These are phyloP conservation scores for Phytophthora macrochlamydospora DNA, from an alignment of 352 stramenopile species.

Conservation along the genomic window DNA sequence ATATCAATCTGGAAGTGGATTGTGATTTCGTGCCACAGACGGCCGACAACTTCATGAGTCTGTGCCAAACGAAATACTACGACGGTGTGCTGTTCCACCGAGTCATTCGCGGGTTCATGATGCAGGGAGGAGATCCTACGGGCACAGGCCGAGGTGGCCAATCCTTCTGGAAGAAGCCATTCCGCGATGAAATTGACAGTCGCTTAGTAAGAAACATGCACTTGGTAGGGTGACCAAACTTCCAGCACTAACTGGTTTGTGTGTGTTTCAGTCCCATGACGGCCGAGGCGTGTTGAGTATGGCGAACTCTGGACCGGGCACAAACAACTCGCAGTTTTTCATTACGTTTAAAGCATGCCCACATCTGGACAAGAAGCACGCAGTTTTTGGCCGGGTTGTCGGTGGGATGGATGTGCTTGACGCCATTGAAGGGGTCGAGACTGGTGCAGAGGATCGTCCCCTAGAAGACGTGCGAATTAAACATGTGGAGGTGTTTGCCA, in stretches of 20 bases:
- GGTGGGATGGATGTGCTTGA: slow-evolving; percentile 89
- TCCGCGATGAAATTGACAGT: slow-evolving; percentile 98
- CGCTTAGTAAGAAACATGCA: slow-evolving; percentile 67
- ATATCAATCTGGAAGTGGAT: slow-evolving; percentile 96
- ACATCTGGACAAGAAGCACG: slow-evolving; percentile 99
- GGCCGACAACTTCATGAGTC: slow-evolving; percentile 96
- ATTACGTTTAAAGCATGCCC: slow-evolving; percentile 95
- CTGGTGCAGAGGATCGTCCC: slow-evolving; percentile 82
- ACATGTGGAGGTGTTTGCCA: slow-evolving; percentile 79
- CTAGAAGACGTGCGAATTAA: slow-evolving; percentile 85
- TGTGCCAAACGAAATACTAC: slow-evolving; percentile 95
- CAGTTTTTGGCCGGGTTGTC: slow-evolving; percentile 96
- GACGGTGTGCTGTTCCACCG: slow-evolving; percentile 96
- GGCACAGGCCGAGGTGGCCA: slow-evolving; percentile 94
- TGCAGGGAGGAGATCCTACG: slow-evolving; percentile 94
- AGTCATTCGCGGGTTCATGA: slow-evolving; percentile 97
- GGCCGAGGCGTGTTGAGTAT: slow-evolving; percentile 94
- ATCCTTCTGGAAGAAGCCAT: slow-evolving; percentile 94
- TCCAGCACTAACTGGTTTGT: slow-evolving; percentile 13
- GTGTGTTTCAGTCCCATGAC: slow-evolving; percentile 73
- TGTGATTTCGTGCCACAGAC: slow-evolving; percentile 97
- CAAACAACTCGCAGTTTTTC: slow-evolving; percentile 99
- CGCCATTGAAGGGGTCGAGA: slow-evolving; percentile 78
- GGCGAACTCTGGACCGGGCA: slow-evolving; percentile 96
- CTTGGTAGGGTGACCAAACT: neutral